Conservation (phyloP, 345 rosid species). For the Physaria fendleri region DNA sequence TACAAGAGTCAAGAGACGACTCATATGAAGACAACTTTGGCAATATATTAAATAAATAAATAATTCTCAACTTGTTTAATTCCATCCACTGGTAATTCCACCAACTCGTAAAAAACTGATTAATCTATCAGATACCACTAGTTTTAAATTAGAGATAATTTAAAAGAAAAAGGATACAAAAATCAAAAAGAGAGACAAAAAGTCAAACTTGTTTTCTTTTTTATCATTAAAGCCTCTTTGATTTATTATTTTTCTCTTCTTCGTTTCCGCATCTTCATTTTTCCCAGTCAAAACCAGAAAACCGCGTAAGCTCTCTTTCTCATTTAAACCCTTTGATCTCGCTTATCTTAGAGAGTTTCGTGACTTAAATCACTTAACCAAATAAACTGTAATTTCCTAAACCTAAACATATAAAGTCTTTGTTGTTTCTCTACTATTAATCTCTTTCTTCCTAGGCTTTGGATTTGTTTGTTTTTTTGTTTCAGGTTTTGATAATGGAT, state of each 20-base stretch:
- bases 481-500: slow-evolving; percentile 45
- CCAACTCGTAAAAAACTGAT: too few species aligned
- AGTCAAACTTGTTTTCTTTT: slow-evolving; percentile 1
- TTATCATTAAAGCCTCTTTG: slow-evolving; percentile 5
- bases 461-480: background rate
- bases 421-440: background rate
- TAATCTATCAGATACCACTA: too few species aligned
- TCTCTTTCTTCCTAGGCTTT: background rate
- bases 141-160: too few species aligned
- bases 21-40: too few species aligned
- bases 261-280: background rate
- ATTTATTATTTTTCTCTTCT: background rate
- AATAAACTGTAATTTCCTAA: background rate
- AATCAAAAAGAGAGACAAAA: slow-evolving; percentile 3
- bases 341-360: background rate
- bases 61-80: too few species aligned
- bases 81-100: too few species aligned
- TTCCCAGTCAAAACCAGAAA: slow-evolving; percentile 17
- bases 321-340: background rate
- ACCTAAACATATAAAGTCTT: background rate
- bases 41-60: too few species aligned
- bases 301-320: slow-evolving; percentile 20
- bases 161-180: too few species aligned
- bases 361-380: background rate
- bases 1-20: too few species aligned